Conservation (phyloP, 2,329 filamentous ascomycete genomes). For the Zasmidium cellare region DNA sequence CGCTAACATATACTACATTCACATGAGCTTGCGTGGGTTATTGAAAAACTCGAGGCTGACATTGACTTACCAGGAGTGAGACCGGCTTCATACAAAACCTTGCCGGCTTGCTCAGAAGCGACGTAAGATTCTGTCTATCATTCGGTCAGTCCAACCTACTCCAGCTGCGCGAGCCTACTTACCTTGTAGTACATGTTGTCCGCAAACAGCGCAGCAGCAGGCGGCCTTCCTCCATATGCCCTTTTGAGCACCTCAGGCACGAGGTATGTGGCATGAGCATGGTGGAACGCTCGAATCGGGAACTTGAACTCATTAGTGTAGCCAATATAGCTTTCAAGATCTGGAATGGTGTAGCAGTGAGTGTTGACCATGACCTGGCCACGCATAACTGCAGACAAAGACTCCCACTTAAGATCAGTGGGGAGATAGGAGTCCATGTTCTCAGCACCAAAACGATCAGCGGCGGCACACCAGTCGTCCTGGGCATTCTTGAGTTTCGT, state of each 20-base stretch:
- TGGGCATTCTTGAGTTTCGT: conserved; percentile 58
- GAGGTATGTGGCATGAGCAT: conserved; percentile 66
- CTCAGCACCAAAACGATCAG: conserved; percentile 52
- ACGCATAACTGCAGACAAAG: conserved; percentile 61
- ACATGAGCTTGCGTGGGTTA: not conserved
- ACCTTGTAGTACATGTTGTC: conserved; percentile 64
- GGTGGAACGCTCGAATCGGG: conserved; percentile 65
- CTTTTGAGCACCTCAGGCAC: conserved; percentile 60
- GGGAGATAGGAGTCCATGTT: conserved; percentile 61
- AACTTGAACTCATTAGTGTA: conserved; percentile 74
- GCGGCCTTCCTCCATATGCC: conserved; percentile 40
- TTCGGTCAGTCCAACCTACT: not conserved
- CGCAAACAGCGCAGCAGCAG: conserved; percentile 62
- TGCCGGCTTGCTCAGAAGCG: conserved; percentile 66
- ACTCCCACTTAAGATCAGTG: conserved; percentile 64
- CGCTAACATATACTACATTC: conserved; percentile 61
- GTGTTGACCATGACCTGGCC: conserved; percentile 70
- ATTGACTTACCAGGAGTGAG: conserved; percentile 54
- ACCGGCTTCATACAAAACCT: conserved; percentile 64
- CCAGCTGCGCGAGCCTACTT: not conserved
- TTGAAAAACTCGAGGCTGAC: no score
- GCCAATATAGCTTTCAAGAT: conserved; percentile 68
- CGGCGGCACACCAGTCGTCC: conserved; percentile 67
- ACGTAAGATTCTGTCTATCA: conserved; percentile 64
- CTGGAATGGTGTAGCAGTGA: conserved; percentile 68